Evolutionary conservation across 129 eudicot genomes (phyloP).

Genomic region (Oenanthe sinensis): DNA sequence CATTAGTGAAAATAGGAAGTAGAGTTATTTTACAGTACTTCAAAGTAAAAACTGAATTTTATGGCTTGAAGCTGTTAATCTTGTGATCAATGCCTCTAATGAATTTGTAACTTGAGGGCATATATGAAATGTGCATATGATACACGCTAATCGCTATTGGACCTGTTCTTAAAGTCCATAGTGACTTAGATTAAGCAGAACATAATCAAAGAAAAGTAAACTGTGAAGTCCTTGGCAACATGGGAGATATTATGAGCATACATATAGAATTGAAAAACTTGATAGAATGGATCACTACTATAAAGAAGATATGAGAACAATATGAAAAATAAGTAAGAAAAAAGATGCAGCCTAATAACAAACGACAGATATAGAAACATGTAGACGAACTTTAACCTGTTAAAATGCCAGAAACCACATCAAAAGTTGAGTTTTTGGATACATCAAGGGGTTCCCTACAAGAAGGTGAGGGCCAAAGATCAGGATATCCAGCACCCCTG

Average conservation of each 20-base stretch:
- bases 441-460: constrained; percentile 93
- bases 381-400: constrained; percentile 38
- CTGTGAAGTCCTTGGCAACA: background rate
- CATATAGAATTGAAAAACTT: background rate
- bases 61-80: background rate
- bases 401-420: constrained; percentile 71
- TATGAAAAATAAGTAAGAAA: too few relatives aligned
- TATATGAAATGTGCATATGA: background rate
- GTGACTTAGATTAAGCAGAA: background rate
- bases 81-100: background rate
- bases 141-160: background rate
- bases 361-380: background rate
- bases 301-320: background rate
- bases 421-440: constrained; percentile 87
- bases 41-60: background rate
- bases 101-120: background rate
- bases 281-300: background rate
- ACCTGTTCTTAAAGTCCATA: background rate
- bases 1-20: background rate
- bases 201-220: background rate
- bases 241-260: background rate
- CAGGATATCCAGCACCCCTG: constrained; percentile 98
- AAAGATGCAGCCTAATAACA: background rate
- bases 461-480: constrained; percentile 87
- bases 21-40: background rate